Percentiles rank a stretch among this genome's conserved stretches.
Evolutionary conservation across 495 filamentous ascomycete genomes (phyloP).

Genomic region (Neurospora sp.): DNA sequence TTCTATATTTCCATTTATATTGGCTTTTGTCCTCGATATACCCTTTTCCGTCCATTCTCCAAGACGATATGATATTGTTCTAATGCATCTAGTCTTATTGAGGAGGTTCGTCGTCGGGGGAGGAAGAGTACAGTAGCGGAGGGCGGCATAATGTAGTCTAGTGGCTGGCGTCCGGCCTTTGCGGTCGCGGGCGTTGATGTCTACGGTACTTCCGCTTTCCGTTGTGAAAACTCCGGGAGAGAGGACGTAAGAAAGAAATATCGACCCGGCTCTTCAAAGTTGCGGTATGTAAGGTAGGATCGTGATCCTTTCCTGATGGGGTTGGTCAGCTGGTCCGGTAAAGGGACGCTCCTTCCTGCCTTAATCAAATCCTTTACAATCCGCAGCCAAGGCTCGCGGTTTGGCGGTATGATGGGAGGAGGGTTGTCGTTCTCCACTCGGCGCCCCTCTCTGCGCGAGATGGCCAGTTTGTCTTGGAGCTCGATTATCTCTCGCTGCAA

Average conservation of each 20-base stretch:
- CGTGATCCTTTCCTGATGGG: neutral
- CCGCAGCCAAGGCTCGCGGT: neutral
- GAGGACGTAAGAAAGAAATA: neutral
- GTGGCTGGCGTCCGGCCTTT: neutral
- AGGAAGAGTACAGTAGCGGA: neutral
- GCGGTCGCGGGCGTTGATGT: neutral
- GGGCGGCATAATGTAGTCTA: neutral
- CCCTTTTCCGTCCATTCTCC: too few species aligned
- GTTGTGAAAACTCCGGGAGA: neutral
- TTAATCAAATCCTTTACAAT: neutral
- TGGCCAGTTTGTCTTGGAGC: too few species aligned
- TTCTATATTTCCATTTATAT: too few species aligned
- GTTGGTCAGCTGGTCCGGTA: neutral
- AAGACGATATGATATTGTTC: too few species aligned
- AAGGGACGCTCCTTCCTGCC: neutral
- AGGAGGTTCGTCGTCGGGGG: neutral
- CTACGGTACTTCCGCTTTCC: neutral
- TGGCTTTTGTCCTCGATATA: too few species aligned
- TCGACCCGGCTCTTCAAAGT: neutral
- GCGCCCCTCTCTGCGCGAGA: too few species aligned
- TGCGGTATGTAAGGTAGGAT: neutral
- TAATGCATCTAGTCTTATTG: too few species aligned
- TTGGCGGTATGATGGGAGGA: neutral
- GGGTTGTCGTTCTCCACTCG: neutral
- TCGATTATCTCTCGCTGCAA: too few species aligned